Evolutionary conservation across 2,329 filamentous ascomycete genomes (phyloP).

Genomic region (Ophiocordyceps unilateralis): DNA sequence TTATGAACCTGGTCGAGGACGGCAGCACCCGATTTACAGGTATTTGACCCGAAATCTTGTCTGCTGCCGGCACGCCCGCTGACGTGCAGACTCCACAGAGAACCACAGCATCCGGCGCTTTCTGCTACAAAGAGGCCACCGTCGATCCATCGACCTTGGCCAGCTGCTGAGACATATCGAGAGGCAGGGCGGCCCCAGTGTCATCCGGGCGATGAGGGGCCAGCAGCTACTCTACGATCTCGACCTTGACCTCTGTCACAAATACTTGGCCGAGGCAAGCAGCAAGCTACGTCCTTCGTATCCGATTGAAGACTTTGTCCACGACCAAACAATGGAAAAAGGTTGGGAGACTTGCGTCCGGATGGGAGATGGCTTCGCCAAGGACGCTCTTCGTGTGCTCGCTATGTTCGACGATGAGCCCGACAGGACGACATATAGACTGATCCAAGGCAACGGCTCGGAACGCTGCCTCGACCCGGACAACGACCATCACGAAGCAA

Average conservation of each 20-base stretch:
- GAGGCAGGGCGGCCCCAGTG: not conserved
- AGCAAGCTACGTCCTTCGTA: not conserved
- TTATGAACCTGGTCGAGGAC: not conserved
- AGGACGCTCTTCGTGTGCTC: not conserved
- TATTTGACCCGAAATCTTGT: not conserved
- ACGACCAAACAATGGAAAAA: not conserved
- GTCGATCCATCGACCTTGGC: not conserved
- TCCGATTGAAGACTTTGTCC: not conserved
- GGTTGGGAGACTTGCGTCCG: not conserved
- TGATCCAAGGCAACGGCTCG: not conserved
- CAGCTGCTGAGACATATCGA: not conserved
- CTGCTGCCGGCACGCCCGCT: not conserved
- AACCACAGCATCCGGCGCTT: not conserved
- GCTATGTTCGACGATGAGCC: not conserved
- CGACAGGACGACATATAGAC: not conserved
- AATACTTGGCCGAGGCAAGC: not conserved
- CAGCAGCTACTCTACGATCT: not conserved
- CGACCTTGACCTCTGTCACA: not conserved
- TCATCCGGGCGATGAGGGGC: not conserved
- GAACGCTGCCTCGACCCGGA: not conserved
- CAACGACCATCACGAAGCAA: not conserved
- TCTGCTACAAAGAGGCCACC: not conserved
- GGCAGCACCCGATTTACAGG: not conserved
- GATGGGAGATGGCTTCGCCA: too few species aligned
- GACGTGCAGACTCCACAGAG: not conserved